A percentile compares a stretch with the other conserved stretches of the same genome.
Evolutionary conservation across 441 rosid genomes (phyloP).

Genomic region (Erysimum pusillum): DNA sequence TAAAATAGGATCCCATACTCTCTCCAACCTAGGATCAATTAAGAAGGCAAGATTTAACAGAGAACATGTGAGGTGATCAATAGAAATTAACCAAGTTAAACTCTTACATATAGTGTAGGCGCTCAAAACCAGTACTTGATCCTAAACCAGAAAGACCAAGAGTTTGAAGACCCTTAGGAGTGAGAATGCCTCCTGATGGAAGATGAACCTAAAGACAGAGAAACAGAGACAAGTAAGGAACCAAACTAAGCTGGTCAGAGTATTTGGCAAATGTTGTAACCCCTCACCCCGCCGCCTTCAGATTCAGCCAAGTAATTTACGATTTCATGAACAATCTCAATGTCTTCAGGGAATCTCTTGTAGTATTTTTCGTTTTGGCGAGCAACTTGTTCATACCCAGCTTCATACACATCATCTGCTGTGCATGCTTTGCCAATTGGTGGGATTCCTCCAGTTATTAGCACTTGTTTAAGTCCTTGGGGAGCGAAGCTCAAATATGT

Average conservation of each 20-base stretch:
- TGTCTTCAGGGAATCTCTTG: conserved; percentile 85
- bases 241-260: conserved; percentile 20
- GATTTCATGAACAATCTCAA: conserved; percentile 70
- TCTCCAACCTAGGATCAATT: conserved; percentile 69
- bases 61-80: background rate
- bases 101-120: conserved; percentile 87
- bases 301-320: conserved; percentile 75
- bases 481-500: conserved; percentile 94
- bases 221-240: conserved; percentile 25
- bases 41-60: conserved; percentile 19
- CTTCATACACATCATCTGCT: conserved; percentile 75
- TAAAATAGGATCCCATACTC: conserved; percentile 90
- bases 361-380: conserved; percentile 89
- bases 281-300: conserved; percentile 86
- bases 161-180: conserved; percentile 83
- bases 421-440: conserved; percentile 75
- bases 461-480: conserved; percentile 87
- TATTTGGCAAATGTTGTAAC: conserved; percentile 26
- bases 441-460: conserved; percentile 95
- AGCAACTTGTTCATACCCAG: conserved; percentile 63
- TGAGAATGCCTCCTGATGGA: conserved; percentile 89
- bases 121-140: conserved; percentile 88
- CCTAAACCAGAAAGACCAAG: conserved; percentile 93
- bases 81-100: conserved; percentile 10
- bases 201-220: conserved; percentile 68